These are phyloP conservation scores for Perkinsus chesapeaki DNA, from an alignment of 169 alveolate genomes.

Conservation along the genomic window DNA sequence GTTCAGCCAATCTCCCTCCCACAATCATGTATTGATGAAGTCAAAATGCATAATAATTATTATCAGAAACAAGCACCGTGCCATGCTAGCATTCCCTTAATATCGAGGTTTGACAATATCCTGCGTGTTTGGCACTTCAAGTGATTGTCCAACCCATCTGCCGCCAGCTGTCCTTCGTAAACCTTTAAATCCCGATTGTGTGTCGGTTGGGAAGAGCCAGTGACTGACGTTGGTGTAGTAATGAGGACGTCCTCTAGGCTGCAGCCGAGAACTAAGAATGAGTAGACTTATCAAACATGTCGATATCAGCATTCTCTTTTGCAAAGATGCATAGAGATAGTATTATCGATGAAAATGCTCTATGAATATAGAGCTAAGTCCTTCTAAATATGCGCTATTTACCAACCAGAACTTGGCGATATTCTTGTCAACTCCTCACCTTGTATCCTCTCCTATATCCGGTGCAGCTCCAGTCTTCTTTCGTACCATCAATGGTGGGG, in stretches of 20 bases:
- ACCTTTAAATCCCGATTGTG: not conserved
- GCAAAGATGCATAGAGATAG: too few relatives aligned
- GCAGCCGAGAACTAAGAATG: not conserved
- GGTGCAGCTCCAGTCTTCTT: not conserved
- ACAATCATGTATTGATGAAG: too few relatives aligned
- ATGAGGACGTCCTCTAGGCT: not conserved
- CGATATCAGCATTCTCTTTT: too few relatives aligned
- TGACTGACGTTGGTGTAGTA: not conserved
- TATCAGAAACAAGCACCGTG: not conserved
- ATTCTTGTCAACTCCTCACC: too few relatives aligned
- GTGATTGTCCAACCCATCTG: not conserved
- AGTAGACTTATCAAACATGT: too few relatives aligned
- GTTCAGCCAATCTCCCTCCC: too few relatives aligned
- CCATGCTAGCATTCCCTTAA: not conserved
- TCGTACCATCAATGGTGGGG: not conserved
- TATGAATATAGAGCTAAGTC: too few relatives aligned
- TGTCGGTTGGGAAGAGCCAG: not conserved
- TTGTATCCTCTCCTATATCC: not conserved
- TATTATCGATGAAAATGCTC: too few relatives aligned
- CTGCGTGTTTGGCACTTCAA: not conserved
- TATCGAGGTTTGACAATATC: not conserved
- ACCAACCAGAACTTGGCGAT: too few relatives aligned
- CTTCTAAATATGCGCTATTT: too few relatives aligned
- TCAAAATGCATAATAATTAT: too few relatives aligned
- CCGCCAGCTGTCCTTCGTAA: not conserved